A percentile compares a stretch with the other conserved stretches of the same genome.
phyloP scores from a whole-genome alignment of 1,284 basidiomycete genomes.

The Acaromyces ingoldii region DNA sequence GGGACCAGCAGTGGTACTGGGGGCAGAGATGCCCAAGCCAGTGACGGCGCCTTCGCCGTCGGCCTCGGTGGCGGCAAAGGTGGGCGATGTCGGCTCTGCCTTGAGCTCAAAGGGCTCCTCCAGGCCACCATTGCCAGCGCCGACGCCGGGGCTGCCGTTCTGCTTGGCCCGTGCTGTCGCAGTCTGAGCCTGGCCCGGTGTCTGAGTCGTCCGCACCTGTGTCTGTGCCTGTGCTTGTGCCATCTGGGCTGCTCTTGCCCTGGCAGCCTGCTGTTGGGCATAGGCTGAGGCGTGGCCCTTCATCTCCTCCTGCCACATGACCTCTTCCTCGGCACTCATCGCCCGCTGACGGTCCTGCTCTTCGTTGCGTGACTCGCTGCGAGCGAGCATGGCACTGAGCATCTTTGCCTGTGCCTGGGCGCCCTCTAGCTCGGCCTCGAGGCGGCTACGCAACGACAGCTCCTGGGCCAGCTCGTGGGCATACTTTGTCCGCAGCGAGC shows the following conservation, averaged over 20 bases:
- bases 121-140: background rate
- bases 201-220: too few species aligned
- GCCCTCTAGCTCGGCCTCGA: slow-evolving; percentile 46
- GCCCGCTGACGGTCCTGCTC: slow-evolving; percentile 8
- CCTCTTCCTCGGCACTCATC: slow-evolving; percentile 13
- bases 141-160: background rate
- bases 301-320: slow-evolving; percentile 10
- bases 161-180: background rate
- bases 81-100: background rate
- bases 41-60: background rate
- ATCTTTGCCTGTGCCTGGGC: slow-evolving; percentile 44
- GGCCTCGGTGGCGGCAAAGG: background rate
- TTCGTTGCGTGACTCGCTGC: slow-evolving; percentile 24
- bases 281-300: slow-evolving; percentile 2
- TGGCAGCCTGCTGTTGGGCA: slow-evolving; percentile 11
- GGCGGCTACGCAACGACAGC: slow-evolving; percentile 30
- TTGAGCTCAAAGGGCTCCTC: slow-evolving; percentile 5
- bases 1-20: background rate
- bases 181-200: background rate
- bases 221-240: background rate
- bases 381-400: slow-evolving; percentile 40
- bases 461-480: slow-evolving; percentile 37
- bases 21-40: slow-evolving; percentile 6
- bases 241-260: slow-evolving; percentile 7
- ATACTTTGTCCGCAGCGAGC: slow-evolving; percentile 37